Evolutionary conservation across 1,139 yeast species (phyloP), one percentile per base, ranked within the genome.

Genomic region (Kodamaea ohmeri): DNA sequence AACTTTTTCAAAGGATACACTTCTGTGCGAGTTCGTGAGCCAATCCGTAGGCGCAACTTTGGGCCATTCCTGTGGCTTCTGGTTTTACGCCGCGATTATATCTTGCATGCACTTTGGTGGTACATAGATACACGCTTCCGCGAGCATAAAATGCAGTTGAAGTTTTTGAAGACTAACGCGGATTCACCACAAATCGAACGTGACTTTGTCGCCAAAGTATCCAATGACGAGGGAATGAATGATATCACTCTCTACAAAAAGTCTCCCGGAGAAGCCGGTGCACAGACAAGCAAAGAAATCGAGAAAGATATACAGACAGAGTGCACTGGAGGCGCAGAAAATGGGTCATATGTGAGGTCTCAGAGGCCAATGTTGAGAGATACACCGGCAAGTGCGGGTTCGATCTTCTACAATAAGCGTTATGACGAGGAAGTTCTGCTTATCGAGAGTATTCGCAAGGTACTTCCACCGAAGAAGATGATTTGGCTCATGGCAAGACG

Each of bases 1-100:
- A 63, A 58, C 37, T 66, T 69, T 40, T 58, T 51, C 42, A 55
- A 55, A n/a, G 62, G 63, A 3, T 63, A 64, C 41, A 47, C 54
- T 12, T 52, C 66, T 0, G 41, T 64, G 1, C 47, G 48, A 16
- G 52, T 51, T 30, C 51, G 53, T 32, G 66, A 56, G 19, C 60
- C 61, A 2, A 30, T 52, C 3, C 41, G 58, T 17, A 26, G 52
- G 32, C 28, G 51, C 16, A 51, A 54, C 32, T 58, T 53, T 42
- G 66, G 70, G 1, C 71, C 73, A 1, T 55, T 67, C 24, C 52
- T 65, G n/a, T 64, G 71, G 69, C 40, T 59, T 4, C 47, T 65
- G 11, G 43, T 67, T 25, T 49, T 64, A 37, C 53, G 55, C 36
- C 39, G 55, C 20, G 73, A 68, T 41, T 36, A 43, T 19, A 55